Evolutionary conservation across 495 filamentous ascomycete species (phyloP).

Genomic region (Talaromyces ruber): DNA sequence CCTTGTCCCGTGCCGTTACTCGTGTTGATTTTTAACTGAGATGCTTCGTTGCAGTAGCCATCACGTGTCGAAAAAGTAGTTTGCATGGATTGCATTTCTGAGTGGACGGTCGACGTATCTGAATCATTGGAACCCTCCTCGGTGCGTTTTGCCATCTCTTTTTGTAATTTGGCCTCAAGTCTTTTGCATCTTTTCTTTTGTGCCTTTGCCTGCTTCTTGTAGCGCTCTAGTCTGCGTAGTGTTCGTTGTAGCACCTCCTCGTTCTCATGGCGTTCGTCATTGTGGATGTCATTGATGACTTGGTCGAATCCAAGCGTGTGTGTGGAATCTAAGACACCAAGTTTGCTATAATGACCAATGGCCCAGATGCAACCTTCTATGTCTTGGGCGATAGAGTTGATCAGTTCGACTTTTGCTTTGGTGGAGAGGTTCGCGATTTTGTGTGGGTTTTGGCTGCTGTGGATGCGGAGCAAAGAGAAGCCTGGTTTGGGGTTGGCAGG

Average conservation of each 20-base stretch:
- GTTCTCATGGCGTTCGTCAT: neutral
- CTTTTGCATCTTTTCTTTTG: neutral
- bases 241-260: neutral
- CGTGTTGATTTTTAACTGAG: neutral
- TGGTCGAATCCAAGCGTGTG: constrained; percentile 4
- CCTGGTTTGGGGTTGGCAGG: constrained; percentile 6
- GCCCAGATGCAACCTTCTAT: constrained; percentile 5
- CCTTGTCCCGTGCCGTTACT: neutral
- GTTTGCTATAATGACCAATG: neutral
- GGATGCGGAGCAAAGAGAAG: constrained; percentile 12
- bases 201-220: neutral
- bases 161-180: neutral
- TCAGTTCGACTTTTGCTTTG: constrained; percentile 11
- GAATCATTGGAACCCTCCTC: neutral
- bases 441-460: constrained; percentile 7
- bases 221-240: neutral
- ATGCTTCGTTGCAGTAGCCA: neutral
- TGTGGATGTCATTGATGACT: neutral
- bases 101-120: neutral
- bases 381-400: constrained; percentile 23
- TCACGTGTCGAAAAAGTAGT: neutral
- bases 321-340: neutral
- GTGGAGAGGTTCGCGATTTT: constrained; percentile 10
- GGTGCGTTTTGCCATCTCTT: neutral
- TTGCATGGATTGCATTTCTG: neutral